Percentiles rank a stretch among this genome's conserved stretches.
Conservation (phyloP, 805 yeast species). For the Kodamaea leandrae region DNA sequence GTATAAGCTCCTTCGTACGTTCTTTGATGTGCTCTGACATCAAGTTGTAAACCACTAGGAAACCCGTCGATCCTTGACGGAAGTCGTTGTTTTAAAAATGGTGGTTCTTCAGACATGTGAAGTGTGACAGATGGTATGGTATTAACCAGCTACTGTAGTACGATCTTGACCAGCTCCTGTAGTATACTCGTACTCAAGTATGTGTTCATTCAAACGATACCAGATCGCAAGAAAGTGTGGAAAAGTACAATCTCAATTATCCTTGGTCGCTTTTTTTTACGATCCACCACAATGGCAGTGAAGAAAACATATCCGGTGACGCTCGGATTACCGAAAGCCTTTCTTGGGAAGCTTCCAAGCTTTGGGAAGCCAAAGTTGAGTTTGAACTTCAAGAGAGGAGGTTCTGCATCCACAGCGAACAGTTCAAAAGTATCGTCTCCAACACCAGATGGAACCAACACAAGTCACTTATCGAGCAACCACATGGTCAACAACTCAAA, state of each 20-base stretch:
- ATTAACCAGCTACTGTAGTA: no score
- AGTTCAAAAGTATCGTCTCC: conserved; percentile 31
- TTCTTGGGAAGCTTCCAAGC: conserved; percentile 34
- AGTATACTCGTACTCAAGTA: no score
- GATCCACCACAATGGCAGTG: no score
- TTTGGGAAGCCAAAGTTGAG: conserved; percentile 18
- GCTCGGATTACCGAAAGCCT: conserved; percentile 27
- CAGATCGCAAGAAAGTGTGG: no score
- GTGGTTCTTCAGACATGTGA: conserved; percentile 1
- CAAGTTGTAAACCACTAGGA: conserved; percentile 41
- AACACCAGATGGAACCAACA: conserved; percentile 20
- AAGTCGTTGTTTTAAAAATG: conserved; percentile 15
- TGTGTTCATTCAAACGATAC: no score
- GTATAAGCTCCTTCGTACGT: conserved; percentile 85
- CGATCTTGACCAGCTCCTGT: no score
- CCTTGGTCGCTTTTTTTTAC: no score
- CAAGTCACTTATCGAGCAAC: conserved; percentile 7
- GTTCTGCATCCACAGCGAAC: conserved; percentile 9
- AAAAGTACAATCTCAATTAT: no score
- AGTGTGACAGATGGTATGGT: no score
- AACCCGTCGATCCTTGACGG: conserved; percentile 38
- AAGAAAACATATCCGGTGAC: conserved; percentile 36
- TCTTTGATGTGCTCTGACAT: conserved; percentile 69
- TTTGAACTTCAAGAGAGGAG: conserved; percentile 1
- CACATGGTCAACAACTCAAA: conserved; percentile 20